These are phyloP conservation scores for Sphagnum tenellum DNA, from an alignment of 225 moss, liverwort and hornwort species.

Conservation along the genomic window DNA sequence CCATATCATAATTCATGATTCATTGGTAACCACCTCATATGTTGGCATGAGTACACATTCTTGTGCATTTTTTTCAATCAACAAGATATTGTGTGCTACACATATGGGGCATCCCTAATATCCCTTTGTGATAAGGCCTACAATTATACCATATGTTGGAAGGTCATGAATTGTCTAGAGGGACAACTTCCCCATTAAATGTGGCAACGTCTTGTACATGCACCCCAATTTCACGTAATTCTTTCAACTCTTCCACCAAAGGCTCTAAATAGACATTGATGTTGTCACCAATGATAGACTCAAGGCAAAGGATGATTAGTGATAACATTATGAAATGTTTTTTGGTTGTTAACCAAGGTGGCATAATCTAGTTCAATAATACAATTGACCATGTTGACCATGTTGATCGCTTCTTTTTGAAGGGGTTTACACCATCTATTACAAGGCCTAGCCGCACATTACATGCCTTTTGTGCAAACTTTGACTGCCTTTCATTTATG, in stretches of 20 bases:
- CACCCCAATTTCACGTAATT: too few relatives aligned
- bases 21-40: too few relatives aligned
- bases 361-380: slow-evolving; percentile 6
- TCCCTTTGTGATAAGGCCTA: too few relatives aligned
- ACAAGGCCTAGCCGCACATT: slow-evolving; percentile 2
- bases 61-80: too few relatives aligned
- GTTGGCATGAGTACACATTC: too few relatives aligned
- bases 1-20: too few relatives aligned
- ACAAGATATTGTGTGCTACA: too few relatives aligned
- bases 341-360: slow-evolving; percentile 3
- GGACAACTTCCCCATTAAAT: too few relatives aligned
- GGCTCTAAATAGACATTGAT: neutral
- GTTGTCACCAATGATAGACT: neutral
- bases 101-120: too few relatives aligned
- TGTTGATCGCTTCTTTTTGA: neutral
- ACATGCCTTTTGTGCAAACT: neutral
- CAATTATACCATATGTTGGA: too few relatives aligned
- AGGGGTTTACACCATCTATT: slow-evolving; percentile 5
- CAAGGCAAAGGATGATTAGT: neutral
- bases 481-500: neutral
- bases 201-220: too few relatives aligned
- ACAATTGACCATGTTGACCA: slow-evolving; percentile 3
- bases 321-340: slow-evolving; percentile 4
- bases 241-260: neutral
- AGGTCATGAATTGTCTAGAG: too few relatives aligned